Evolutionary conservation across 2,329 filamentous ascomycete species (phyloP).

Genomic region (Fusarium mexicanum): DNA sequence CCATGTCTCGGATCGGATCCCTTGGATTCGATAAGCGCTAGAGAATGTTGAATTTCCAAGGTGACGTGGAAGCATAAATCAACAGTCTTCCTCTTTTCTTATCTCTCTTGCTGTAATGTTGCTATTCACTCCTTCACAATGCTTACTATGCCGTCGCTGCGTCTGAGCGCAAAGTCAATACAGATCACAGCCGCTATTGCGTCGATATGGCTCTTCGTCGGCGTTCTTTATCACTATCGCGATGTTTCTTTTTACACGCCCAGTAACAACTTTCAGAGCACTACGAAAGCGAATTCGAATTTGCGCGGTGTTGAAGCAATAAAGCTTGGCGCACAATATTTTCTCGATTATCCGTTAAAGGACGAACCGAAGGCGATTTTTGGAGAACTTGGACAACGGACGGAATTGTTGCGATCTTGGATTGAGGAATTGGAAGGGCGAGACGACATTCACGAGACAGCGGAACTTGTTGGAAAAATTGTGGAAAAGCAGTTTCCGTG

Average conservation of each 20-base stretch:
- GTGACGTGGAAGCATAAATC: neutral
- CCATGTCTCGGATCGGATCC: neutral
- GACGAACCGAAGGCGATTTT: constrained; percentile 47
- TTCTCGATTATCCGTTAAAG: constrained; percentile 43
- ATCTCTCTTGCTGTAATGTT: neutral
- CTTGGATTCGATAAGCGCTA: neutral
- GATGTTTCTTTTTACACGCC: neutral
- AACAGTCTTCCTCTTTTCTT: neutral
- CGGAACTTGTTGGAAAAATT: neutral
- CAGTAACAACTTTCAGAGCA: neutral
- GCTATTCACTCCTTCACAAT: neutral
- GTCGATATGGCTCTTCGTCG: constrained; percentile 24
- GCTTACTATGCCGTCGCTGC: constrained; percentile 8
- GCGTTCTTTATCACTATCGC: constrained; percentile 5
- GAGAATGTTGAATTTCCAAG: neutral
- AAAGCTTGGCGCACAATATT: constrained; percentile 32
- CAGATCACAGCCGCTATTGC: constrained; percentile 14
- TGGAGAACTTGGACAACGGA: constrained; percentile 47
- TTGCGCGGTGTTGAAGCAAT: constrained; percentile 1
- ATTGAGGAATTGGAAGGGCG: constrained; percentile 20
- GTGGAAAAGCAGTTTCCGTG: constrained; percentile 40
- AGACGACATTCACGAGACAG: neutral
- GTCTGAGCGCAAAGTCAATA: constrained; percentile 9
- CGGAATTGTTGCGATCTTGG: constrained; percentile 26
- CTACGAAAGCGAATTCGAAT: neutral